Evolutionary conservation across 1,139 yeast species (phyloP).

Genomic region (Protomyces macrosporus): DNA sequence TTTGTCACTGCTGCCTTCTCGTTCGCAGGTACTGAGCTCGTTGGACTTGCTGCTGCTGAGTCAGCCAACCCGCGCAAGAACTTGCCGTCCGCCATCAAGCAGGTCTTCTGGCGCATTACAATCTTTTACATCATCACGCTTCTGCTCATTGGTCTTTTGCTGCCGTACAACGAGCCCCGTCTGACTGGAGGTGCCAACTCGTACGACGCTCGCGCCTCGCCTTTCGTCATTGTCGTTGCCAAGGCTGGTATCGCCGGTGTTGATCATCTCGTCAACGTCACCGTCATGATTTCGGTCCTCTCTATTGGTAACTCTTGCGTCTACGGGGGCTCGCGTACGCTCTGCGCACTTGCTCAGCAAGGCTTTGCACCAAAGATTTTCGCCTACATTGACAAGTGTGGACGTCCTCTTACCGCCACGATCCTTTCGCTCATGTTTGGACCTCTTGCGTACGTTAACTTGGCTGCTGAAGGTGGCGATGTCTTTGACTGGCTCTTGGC

Average conservation of each 20-base stretch:
- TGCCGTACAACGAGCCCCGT: conserved; percentile 53
- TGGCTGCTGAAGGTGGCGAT: conserved; percentile 57
- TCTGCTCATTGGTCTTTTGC: conserved; percentile 47
- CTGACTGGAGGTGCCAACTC: conserved; percentile 46
- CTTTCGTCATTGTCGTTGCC: conserved; percentile 64
- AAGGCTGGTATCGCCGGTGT: conserved; percentile 56
- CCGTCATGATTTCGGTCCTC: conserved; percentile 61
- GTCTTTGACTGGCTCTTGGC: conserved; percentile 84
- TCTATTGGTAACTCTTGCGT: conserved; percentile 74
- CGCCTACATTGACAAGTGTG: conserved; percentile 67
- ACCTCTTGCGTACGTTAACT: conserved; percentile 59
- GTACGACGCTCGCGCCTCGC: conserved; percentile 57
- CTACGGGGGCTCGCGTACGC: conserved; percentile 72
- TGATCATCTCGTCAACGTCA: conserved; percentile 68
- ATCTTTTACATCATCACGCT: conserved; percentile 59
- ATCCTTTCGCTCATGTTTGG: conserved; percentile 55
- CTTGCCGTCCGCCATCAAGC: conserved; percentile 64
- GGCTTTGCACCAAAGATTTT: conserved; percentile 71
- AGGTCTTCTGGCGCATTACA: conserved; percentile 66
- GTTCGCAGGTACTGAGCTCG: conserved; percentile 76
- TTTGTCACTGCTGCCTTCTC: conserved; percentile 85
- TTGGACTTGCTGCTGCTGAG: conserved; percentile 82
- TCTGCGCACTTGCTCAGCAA: conserved; percentile 74
- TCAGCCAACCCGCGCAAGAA: conserved; percentile 66
- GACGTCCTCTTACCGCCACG: conserved; percentile 70